Evolutionary conservation across 2,329 filamentous ascomycete genomes (phyloP), one percentile per base, ranked within the genome.

Genomic region (Epicoccum nigrum): DNA sequence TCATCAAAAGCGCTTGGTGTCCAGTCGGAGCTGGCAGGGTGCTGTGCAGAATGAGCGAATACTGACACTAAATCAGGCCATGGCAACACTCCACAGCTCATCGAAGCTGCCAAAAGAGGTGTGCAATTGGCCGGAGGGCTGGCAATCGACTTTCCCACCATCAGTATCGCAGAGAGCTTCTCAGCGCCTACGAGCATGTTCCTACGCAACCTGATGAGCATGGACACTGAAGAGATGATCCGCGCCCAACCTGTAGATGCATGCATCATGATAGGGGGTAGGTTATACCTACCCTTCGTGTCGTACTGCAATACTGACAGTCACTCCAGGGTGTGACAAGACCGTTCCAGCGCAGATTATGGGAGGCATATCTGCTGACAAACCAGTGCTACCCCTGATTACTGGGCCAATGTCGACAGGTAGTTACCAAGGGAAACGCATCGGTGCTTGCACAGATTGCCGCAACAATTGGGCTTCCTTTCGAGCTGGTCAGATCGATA

Each of bases 141-240:
- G 21, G 84, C 87, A 0, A 80, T 90, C 17, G 86, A 90, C 30
- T 90, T 90, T 58, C 87, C 87, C 0, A 90, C 87, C 0, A 89
- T 91, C 46, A 88, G 84, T 55, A 65, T 90, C 0, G 84, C 87
- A 58, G 87, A 90, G 76, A 81, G 78, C 2, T 90, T 91, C 65
- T 79, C 87, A 0, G 77, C 80, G 35, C 87, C 87, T 2, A 90
- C 87, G 4, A 89, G 86, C 73, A 90, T 91, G 88, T 90, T 85
- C 47, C 65, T 90, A 39, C 73, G 88, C 25, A 90, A 90, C 58
- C 64, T 90, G 49, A 90, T 91, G 87, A 86, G 84, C 58, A 89
- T 90, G 85, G 88, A 90, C 64, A 90, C 88, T 0, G 88, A 90
- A 68, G 87, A 90, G 74, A 90, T 90, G 87, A 85, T 90, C 45